Evolutionary conservation across 805 yeast genomes (phyloP).

Genomic region (Candida arabinofermentans): DNA sequence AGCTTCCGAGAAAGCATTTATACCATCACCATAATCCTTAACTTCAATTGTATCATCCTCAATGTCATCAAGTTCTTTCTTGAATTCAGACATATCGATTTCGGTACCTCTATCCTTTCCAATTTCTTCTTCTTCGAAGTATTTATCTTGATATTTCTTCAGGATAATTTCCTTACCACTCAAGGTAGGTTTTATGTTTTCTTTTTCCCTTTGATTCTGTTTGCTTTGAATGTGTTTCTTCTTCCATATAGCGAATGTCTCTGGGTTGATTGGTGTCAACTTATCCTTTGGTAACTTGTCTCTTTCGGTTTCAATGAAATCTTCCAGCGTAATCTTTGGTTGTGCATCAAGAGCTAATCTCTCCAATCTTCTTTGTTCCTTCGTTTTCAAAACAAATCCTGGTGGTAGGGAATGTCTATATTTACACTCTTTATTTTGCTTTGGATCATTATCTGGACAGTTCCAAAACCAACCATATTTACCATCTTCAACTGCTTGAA

Average conservation of each 20-base stretch:
- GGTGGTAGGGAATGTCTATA: constrained; percentile 95
- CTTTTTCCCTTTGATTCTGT: constrained; percentile 42
- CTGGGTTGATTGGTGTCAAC: constrained; percentile 83
- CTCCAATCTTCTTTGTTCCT: constrained; percentile 90
- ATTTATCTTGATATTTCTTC: constrained; percentile 55
- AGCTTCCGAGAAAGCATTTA: constrained; percentile 33
- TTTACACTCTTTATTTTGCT: constrained; percentile 58
- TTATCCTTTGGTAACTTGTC: constrained; percentile 68
- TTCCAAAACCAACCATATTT: constrained; percentile 99
- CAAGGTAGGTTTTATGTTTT: constrained; percentile 42
- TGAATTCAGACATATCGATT: constrained; percentile 56
- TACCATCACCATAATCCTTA: constrained; percentile 75
- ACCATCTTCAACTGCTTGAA: constrained; percentile 95
- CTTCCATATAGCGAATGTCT: constrained; percentile 82
- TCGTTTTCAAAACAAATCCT: constrained; percentile 94
- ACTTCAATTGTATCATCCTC: constrained; percentile 42
- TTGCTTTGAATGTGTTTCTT: constrained; percentile 57
- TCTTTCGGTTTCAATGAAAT: constrained; percentile 92
- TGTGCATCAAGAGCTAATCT: constrained; percentile 76
- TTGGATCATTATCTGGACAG: constrained; percentile 90
- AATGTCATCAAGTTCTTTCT: constrained; percentile 52
- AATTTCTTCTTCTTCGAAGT: constrained; percentile 50
- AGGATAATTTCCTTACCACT: constrained; percentile 69
- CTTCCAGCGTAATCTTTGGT: constrained; percentile 92
- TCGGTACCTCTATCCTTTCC: constrained; percentile 43